Base-by-base conservation (phyloP, 345 rosid genomes). In the Eucalyptus pumila region DNA sequence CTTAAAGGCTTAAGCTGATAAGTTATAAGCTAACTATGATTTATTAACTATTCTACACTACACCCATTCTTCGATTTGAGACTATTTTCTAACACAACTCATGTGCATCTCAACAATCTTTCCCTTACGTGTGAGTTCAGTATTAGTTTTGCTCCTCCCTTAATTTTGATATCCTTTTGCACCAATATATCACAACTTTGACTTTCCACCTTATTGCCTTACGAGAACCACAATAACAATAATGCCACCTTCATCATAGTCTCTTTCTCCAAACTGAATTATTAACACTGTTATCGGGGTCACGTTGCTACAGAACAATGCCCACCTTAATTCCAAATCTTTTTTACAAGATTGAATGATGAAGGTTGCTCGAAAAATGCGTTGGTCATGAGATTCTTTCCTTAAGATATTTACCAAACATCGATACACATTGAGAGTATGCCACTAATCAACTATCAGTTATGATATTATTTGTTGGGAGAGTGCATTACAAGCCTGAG, bases 261-360 rank as follows among this genome's bases (percentile, higher is more conserved):
- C 2, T 62, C 72, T 62, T 62, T 62, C 72, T 30, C 34, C 16
- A 30, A n/a, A 62, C 5, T 13, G 17, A 30, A 62, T 12, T 30
- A 62, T 30, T 30, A 62, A n/a, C 32, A 8, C 1, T 14, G 2
- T 8, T 32, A n/a, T 30, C 19, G 2, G 10, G 34, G 16, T 7
- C 5, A 8, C 1, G 37, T 30, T n/a, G 16, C 5, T n/a, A 65
- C 0, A n/a, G 1, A 30, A 65, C 5, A n/a, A 65, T 1, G 37
- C 19, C 19, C 76, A 65, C 76, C 76, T 65, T 65, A 65, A 15
- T n/a, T 32, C 10, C 37, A n/a, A 15, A 9, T 65, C 11, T 14
- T 16, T 65, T n/a, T 65, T 65, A n/a, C 19, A 7, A n/a, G 37
- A 65, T n/a, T n/a, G 76, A 65, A 14, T 8, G 37, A n/a, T 65